Percentiles rank a stretch among this genome's conserved stretches.
These are phyloP conservation scores for Phytophthora lateralis DNA, from an alignment of 352 stramenopile species.

Conservation along the genomic window DNA sequence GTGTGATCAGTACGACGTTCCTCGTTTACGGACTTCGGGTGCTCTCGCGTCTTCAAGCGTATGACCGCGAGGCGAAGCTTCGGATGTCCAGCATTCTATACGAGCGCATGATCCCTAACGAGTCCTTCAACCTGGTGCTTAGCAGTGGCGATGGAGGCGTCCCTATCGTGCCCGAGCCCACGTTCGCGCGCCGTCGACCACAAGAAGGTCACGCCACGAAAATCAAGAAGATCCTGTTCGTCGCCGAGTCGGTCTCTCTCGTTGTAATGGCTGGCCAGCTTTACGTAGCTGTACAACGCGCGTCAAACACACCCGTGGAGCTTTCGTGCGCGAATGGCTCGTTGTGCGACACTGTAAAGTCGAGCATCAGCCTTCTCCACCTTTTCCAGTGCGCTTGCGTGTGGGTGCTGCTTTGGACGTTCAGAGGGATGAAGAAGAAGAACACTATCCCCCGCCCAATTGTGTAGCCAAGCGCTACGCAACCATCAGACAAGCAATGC, in stretches of 20 bases:
- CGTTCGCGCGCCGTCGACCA: conserved; percentile 15
- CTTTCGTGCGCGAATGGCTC: conserved; percentile 61
- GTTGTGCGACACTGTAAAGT: conserved; percentile 45
- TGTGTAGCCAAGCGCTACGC: conserved; percentile 6
- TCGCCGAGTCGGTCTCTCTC: conserved; percentile 46
- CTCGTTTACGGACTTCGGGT: conserved; percentile 42
- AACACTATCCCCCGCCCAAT: conserved; percentile 18
- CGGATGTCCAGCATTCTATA: conserved; percentile 32
- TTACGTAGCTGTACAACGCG: conserved; percentile 29
- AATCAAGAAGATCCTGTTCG: conserved; percentile 60
- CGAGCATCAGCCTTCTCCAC: conserved; percentile 41
- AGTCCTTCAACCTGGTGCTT: conserved; percentile 46
- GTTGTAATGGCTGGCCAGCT: conserved; percentile 50
- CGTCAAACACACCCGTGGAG: conserved; percentile 30
- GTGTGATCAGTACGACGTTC: conserved; percentile 38
- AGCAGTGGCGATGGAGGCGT: conserved; percentile 21
- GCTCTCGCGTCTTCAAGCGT: conserved; percentile 28
- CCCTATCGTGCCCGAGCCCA: conserved; percentile 17
- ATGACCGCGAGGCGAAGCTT: conserved; percentile 31
- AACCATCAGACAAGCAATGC: conserved; percentile 1
- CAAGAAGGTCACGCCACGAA: conserved; percentile 37
- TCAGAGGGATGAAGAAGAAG: conserved; percentile 33
- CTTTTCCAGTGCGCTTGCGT: conserved; percentile 38
- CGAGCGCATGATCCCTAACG: conserved; percentile 47
- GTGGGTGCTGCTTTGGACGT: conserved; percentile 42